These are phyloP conservation scores for Globisporangium camurandrum DNA, from an alignment of 352 stramenopile species.

Conservation along the genomic window DNA sequence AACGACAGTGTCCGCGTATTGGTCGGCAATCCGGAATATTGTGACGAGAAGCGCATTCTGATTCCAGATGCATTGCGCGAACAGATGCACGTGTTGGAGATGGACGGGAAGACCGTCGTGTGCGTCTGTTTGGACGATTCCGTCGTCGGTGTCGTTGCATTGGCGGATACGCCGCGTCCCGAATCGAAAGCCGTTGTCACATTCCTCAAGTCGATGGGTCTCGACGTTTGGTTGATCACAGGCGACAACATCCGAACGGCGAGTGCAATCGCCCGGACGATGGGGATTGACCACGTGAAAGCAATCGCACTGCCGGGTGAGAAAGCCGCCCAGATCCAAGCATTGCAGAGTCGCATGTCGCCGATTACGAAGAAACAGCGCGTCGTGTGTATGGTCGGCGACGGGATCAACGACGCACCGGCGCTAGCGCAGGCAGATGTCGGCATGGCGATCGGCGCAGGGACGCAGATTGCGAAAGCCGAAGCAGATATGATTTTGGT, in stretches of 20 bases:
- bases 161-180: slow-evolving; percentile 66
- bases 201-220: slow-evolving; percentile 70
- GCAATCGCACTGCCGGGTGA: slow-evolving; percentile 89
- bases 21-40: slow-evolving; percentile 74
- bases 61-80: slow-evolving; percentile 50
- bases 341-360: slow-evolving; percentile 62
- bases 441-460: slow-evolving; percentile 89
- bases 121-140: slow-evolving; percentile 66
- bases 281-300: slow-evolving; percentile 86
- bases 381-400: slow-evolving; percentile 90
- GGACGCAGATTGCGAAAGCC: slow-evolving; percentile 86
- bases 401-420: slow-evolving; percentile 95
- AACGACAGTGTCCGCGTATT: slow-evolving; percentile 56
- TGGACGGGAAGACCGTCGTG: slow-evolving; percentile 82
- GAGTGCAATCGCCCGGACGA: slow-evolving; percentile 77
- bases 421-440: slow-evolving; percentile 89
- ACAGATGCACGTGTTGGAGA: slow-evolving; percentile 77
- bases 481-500: slow-evolving; percentile 87
- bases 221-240: slow-evolving; percentile 85
- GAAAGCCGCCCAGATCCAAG: slow-evolving; percentile 91
- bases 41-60: slow-evolving; percentile 70
- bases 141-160: slow-evolving; percentile 62
- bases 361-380: slow-evolving; percentile 63
- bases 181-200: slow-evolving; percentile 69
- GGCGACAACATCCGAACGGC: slow-evolving; percentile 92